These are phyloP conservation scores for Inga laurina DNA, from an alignment of 306 rosid species.

Conservation along the genomic window DNA sequence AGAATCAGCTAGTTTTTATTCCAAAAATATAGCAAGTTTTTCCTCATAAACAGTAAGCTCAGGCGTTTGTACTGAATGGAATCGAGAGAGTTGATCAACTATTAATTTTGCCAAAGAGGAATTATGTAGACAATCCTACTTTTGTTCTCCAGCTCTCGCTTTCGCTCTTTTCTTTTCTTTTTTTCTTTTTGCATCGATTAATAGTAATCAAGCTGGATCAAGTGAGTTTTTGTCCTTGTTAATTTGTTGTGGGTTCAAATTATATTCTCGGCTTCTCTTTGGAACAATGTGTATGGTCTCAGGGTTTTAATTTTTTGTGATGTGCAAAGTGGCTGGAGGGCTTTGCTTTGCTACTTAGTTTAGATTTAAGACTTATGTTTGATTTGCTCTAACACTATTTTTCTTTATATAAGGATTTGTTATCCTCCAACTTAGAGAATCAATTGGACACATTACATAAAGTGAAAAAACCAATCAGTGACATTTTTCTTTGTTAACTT, in stretches of 20 bases:
- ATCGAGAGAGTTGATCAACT: constrained; percentile 89
- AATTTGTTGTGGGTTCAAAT: background rate
- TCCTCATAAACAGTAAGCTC: too few relatives aligned
- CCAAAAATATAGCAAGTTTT: too few relatives aligned
- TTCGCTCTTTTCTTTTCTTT: background rate
- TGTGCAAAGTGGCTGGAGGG: background rate
- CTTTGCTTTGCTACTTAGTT: background rate
- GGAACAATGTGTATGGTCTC: background rate
- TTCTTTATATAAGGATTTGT: background rate
- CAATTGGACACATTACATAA: too few relatives aligned
- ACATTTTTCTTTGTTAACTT: too few relatives aligned
- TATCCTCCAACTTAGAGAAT: background rate
- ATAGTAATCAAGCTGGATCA: constrained; percentile 9
- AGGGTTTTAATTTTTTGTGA: background rate
- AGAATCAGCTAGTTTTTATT: too few relatives aligned
- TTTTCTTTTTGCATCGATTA: constrained; percentile 5
- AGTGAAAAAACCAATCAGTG: too few relatives aligned
- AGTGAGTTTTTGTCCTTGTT: background rate
- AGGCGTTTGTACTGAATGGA: constrained; percentile 52
- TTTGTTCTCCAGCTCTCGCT: background rate
- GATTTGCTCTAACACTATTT: background rate
- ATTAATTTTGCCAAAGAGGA: constrained; percentile 79
- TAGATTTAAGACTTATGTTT: background rate
- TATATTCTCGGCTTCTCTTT: background rate
- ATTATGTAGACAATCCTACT: constrained; percentile 64